Evolutionary conservation across 2,329 filamentous ascomycete genomes (phyloP), one percentile per base, ranked within the genome.

Genomic region (Diplocarpon rosae): DNA sequence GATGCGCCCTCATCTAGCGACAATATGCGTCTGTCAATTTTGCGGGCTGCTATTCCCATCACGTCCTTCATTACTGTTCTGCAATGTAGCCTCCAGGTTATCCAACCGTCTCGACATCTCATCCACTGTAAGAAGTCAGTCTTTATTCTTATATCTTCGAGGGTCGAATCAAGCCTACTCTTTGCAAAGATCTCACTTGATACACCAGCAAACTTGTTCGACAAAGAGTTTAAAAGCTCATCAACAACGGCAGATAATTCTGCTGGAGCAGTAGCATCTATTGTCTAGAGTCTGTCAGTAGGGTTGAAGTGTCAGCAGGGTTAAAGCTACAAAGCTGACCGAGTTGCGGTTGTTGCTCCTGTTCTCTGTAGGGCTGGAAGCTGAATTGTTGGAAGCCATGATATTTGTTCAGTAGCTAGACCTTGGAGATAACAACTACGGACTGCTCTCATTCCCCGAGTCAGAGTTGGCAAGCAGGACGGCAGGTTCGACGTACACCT

Each of bases 61-160:
- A 24, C 45, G 50, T 15, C 46, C 45, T 24, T 53, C 52, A 29
- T 42, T 43, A 41, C 52, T 54, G 35, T 42, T 52, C 40, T 61
- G 57, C 17, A 62, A 39, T 29, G 52, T 51, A 37, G 55, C 48
- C 39, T 63, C 89, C 10, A 95, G 72, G 46, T 80, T 86, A 61
- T 95, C 89, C 16, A 95, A 68, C 20, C 89, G 78, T 49, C 83
- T 74, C 12, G 85, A 84, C 88, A 95, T 95, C 52, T 95, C 88
- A 60, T 95, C 89, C 84, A 95, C 88, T 95, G 49, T 20, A 36
- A 37, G 6, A 8, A 8, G 9, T 45, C 11, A 35, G 8, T 37
- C 16, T 43, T 11, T 17, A 28, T 9, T 15, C 11, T 36, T 5
- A 10, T 5, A 10, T 16, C 0, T 42, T n/a, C 20, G 2, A 14